These are phyloP conservation scores for Selenicereus undatus DNA, from an alignment of 148 eudicot genomes.

Conservation along the genomic window DNA sequence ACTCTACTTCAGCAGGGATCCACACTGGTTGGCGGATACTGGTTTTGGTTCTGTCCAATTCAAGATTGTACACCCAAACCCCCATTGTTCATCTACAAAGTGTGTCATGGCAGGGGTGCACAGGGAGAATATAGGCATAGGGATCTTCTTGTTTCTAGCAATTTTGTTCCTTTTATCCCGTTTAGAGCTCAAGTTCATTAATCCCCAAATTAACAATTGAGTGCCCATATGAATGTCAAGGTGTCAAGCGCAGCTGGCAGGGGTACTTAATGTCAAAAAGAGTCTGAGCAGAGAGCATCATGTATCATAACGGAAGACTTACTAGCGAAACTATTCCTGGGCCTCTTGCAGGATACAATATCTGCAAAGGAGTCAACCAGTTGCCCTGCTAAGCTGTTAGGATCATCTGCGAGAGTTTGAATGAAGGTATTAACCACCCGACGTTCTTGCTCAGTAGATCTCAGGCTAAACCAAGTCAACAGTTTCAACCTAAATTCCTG, in stretches of 20 bases:
- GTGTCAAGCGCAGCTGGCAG: background rate
- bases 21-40: too few relatives aligned
- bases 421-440: constrained; percentile 80
- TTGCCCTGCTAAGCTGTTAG: constrained; percentile 76
- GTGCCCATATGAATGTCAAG: background rate
- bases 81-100: too few relatives aligned
- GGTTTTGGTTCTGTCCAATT: too few relatives aligned
- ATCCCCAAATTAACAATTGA: background rate
- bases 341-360: constrained; percentile 63
- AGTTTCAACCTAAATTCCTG: constrained; percentile 74
- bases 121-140: too few relatives aligned
- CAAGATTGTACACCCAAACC: too few relatives aligned
- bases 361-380: constrained; percentile 82
- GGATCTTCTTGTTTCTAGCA: too few relatives aligned
- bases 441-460: constrained; percentile 82
- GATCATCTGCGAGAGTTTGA: constrained; percentile 65
- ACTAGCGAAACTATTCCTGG: constrained; percentile 34
- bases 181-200: background rate
- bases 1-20: too few relatives aligned
- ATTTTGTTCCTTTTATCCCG: background rate
- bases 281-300: background rate
- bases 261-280: background rate
- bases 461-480: constrained; percentile 86
- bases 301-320: background rate
- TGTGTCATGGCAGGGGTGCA: too few relatives aligned